A percentile compares a stretch with the other conserved stretches of the same genome.
Evolutionary conservation across 2,329 filamentous ascomycete genomes (phyloP).

Genomic region (Colletotrichum sp.): DNA sequence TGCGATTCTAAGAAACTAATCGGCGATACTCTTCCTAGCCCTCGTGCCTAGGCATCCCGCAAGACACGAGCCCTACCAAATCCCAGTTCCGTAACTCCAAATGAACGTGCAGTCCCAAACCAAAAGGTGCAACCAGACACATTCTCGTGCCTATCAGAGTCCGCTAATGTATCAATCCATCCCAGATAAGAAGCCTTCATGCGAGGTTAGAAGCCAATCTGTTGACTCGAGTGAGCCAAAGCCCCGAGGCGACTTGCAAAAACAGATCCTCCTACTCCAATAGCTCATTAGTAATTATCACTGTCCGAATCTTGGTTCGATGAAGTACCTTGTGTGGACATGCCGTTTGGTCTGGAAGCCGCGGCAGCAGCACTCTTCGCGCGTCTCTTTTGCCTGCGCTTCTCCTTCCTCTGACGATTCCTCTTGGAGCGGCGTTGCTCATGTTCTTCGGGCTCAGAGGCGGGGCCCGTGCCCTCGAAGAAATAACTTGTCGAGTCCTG

Average conservation of each 20-base stretch:
- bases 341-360: neutral
- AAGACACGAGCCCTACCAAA: neutral
- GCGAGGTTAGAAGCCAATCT: neutral
- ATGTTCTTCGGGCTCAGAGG: neutral
- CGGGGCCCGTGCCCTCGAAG: neutral
- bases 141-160: rapidly evolving
- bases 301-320: neutral
- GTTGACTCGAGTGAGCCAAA: neutral
- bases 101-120: neutral
- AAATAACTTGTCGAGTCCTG: neutral
- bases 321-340: neutral
- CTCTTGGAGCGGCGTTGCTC: neutral
- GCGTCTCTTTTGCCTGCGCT: neutral
- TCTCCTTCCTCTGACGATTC: neutral
- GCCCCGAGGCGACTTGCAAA: neutral
- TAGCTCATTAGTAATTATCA: neutral
- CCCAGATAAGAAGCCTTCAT: neutral
- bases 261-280: neutral
- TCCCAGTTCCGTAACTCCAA: neutral
- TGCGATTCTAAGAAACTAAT: neutral
- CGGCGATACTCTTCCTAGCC: neutral
- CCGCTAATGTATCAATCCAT: neutral
- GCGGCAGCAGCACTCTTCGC: neutral
- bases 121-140: rapidly evolving
- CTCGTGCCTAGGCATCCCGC: rapidly evolving